Evolutionary conservation across 306 rosid genomes (phyloP), one percentile per base, ranked within the genome.

Genomic region (Phaseolus lunatus): DNA sequence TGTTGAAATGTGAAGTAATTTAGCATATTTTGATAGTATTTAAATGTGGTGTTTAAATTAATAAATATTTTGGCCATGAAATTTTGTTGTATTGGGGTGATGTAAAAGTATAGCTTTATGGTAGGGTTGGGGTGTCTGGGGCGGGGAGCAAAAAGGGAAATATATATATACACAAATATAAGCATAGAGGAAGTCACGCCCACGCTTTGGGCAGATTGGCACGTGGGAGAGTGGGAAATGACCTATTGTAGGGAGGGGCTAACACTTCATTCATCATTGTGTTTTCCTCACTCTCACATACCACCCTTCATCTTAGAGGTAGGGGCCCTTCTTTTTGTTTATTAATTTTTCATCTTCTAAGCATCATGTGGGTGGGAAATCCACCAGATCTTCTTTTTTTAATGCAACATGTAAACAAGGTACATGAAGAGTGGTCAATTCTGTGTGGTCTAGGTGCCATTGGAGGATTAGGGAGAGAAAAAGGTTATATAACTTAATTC

Each of bases 111-210:
- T 33, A 16, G 66, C 87, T 87, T 89, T 89, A 73, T 83, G 90
- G 93, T 90, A 81, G 95, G 95, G 85, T 82, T 73, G 43, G 61
- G 79, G 41, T 90, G 96, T 84, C 83, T 91, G 94, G 64, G 81
- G 86, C 26, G 43, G 65, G 56, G 88, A 75, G 67, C 73, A 50
- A 89, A 88, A 83, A 89, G 80, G 78, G 47, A 9, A 73, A 22
- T 50, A 43, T 68, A 68, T 59, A n/a, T n/a, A n/a, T n/a, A n/a
- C n/a, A n/a, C n/a, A n/a, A n/a, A n/a, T n/a, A 81, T 33, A 33
- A 33, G 39, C 39, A 33, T 33, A 1, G 39, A 31, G 35, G 6
- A 31, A 31, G 35, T 7, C 35, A 31, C 35, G 35, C 35, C 35
- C 35, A 31, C 35, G 35, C 35, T 33, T 50, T 59, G 61, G 88